Evolutionary conservation across 495 filamentous ascomycete species (phyloP).

Genomic region (Parathielavia hyrcaniae): DNA sequence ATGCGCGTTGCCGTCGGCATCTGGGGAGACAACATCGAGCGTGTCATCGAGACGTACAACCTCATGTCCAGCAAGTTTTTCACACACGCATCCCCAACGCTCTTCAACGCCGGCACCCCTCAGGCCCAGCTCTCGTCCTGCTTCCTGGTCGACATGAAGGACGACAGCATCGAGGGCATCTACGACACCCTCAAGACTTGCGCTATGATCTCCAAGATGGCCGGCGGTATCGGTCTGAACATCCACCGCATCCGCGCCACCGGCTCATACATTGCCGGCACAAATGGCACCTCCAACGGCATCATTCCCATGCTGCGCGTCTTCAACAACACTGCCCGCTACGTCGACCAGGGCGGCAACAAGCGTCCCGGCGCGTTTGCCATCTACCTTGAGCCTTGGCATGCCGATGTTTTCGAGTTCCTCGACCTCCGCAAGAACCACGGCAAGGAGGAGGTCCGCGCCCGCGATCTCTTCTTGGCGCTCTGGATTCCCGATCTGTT

Average conservation of each 20-base stretch:
- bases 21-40: constrained; percentile 89
- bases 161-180: constrained; percentile 98
- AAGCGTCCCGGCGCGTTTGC: constrained; percentile 98
- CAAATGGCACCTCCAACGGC: constrained; percentile 95
- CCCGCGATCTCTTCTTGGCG: constrained; percentile 95
- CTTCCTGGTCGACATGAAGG: constrained; percentile 98
- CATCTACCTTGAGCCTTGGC: constrained; percentile 99
- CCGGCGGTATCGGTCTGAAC: constrained; percentile 93
- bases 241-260: constrained; percentile 94
- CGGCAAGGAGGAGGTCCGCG: constrained; percentile 95
- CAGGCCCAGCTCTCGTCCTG: constrained; percentile 90
- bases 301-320: constrained; percentile 97
- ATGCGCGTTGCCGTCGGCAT: constrained; percentile 98
- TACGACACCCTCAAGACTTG: constrained; percentile 99
- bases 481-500: constrained; percentile 98
- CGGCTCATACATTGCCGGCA: constrained; percentile 93
- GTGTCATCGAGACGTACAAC: constrained; percentile 93
- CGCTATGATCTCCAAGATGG: constrained; percentile 99
- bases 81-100: constrained; percentile 93
- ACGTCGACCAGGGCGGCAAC: constrained; percentile 98
- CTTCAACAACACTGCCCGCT: constrained; percentile 97
- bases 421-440: constrained; percentile 98
- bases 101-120: constrained; percentile 96
- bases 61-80: constrained; percentile 97
- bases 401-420: constrained; percentile 95